Base-by-base conservation (phyloP, 176 grass and related monocot genomes). In the Pontederia crassipes region DNA sequence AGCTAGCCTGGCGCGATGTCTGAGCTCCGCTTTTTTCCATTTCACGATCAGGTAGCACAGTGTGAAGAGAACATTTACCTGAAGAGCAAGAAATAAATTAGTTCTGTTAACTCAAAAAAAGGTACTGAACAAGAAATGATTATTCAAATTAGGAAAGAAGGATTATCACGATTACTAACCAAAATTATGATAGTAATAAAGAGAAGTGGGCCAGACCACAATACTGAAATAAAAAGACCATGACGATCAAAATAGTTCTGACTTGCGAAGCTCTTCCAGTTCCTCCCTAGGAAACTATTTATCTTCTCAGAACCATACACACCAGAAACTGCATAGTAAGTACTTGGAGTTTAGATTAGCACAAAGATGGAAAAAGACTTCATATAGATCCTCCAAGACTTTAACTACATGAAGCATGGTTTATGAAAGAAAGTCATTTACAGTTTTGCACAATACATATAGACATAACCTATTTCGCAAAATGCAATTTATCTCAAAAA, bases 211-310 rank as follows among this genome's bases (percentile, higher is more conserved):
- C 91, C 86, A 24, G 91, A 96, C 91, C 91, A 90, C 60, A 96
- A 16, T 0, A 87, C 86, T 48, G 91, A 96, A 67, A 96, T 78
- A 72, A 96, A 96, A 26, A 90, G 74, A 28, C 91, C 81, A 69
- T 87, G 80, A 27, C 78, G 80, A 67, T 96, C 91, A 72, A 95
- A 95, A 68, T 95, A 90, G 53, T 95, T 96, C 71, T 96, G 91
- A 61, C 72, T 80, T 45, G 86, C 80, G 68, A 96, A 96, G 76
- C 80, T 90, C 75, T 80, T 85, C 91, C 91, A 96, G 67, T 82
- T 73, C 71, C 78, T 57, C n/a, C 75, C 83, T 45, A 87, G 61
- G 58, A 90, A 85, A 13, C 64, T 49, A 53, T 96, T 96, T 68
- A 96, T 53, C 68, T 70, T 90, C 69, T 90, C 86, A 8, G 91